phyloP scores from a whole-genome alignment of 176 grass and related monocot genomes.

The Aegilops tauschii region DNA sequence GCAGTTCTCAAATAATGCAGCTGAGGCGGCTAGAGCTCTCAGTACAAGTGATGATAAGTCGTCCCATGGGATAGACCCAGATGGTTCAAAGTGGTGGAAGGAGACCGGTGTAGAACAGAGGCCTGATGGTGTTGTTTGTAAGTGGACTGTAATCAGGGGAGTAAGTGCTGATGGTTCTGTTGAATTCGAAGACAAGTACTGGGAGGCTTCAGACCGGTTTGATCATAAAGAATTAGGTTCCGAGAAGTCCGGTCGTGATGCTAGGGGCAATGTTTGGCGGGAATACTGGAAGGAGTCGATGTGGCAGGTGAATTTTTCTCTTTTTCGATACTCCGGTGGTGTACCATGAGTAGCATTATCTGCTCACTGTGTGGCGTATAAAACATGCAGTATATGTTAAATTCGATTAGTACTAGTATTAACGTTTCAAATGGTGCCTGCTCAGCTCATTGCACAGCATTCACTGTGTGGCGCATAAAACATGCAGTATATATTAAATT shows the following conservation, averaged over 20 bases:
- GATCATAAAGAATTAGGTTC: slow-evolving; percentile 95
- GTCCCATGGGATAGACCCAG: slow-evolving; percentile 50
- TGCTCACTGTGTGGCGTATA: neutral
- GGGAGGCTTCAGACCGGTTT: slow-evolving; percentile 91
- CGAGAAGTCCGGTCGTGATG: slow-evolving; percentile 94
- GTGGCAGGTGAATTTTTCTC: slow-evolving; percentile 66
- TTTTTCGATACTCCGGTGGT: neutral
- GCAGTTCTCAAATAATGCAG: slow-evolving; percentile 66
- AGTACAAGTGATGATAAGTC: slow-evolving; percentile 46
- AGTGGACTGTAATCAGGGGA: slow-evolving; percentile 87
- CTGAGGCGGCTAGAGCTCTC: slow-evolving; percentile 63
- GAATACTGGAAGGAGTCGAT: slow-evolving; percentile 97
- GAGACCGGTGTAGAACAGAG: slow-evolving; percentile 79
- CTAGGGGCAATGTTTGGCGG: slow-evolving; percentile 80
- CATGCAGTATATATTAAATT: too few relatives aligned
- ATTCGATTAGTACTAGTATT: neutral
- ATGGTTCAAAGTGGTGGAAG: slow-evolving; percentile 96
- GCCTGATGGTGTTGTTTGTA: slow-evolving; percentile 76
- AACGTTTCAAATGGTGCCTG: too few relatives aligned
- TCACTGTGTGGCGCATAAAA: neutral
- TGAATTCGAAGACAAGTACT: slow-evolving; percentile 97
- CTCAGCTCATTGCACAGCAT: too few relatives aligned
- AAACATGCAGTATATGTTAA: neutral
- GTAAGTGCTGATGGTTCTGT: slow-evolving; percentile 84
- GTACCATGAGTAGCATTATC: neutral